Conservation (phyloP, 2,329 filamentous ascomycete genomes). For the Raffaelea ambrosiae region DNA sequence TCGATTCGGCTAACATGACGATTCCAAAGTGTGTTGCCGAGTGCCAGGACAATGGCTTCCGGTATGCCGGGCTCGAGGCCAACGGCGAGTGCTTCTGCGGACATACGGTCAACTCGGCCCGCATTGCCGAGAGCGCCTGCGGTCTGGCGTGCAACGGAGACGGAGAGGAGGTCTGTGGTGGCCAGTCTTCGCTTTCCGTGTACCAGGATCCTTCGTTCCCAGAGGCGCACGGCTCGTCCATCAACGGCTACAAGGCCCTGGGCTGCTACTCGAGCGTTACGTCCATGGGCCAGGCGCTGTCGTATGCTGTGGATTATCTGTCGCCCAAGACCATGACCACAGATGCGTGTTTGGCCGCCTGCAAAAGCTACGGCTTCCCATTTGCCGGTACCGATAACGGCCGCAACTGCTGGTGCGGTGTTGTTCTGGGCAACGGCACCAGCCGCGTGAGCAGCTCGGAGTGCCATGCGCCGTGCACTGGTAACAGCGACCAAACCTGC, state of each 20-base stretch:
- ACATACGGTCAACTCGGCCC: constrained; percentile 42
- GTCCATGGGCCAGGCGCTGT: constrained; percentile 32
- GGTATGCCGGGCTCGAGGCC: constrained; percentile 42
- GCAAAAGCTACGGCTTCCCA: constrained; percentile 33
- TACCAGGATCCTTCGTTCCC: constrained; percentile 41
- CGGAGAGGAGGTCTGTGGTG: constrained; percentile 36
- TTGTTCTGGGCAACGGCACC: constrained; percentile 41
- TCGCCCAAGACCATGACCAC: constrained; percentile 29
- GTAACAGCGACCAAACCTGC: constrained; percentile 32
- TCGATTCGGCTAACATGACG: constrained; percentile 32
- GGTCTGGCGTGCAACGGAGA: constrained; percentile 45
- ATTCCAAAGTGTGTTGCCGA: constrained; percentile 37
- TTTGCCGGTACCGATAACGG: constrained; percentile 40
- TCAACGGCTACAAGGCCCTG: constrained; percentile 46
- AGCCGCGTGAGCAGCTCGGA: constrained; percentile 23
- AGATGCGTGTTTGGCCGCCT: constrained; percentile 32
- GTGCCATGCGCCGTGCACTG: constrained; percentile 45
- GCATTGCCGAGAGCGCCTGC: constrained; percentile 44
- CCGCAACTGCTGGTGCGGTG: constrained; percentile 41
- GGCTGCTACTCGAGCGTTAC: constrained; percentile 50
- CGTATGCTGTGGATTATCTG: constrained; percentile 31
- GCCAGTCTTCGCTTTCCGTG: constrained; percentile 35
- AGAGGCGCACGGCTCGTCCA: constrained; percentile 33
- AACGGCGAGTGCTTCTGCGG: constrained; percentile 46
- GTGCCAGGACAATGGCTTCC: constrained; percentile 42